Evolutionary conservation across 2,329 filamentous ascomycete species (phyloP), one percentile per base, ranked within the genome.

Genomic region (Fusarium multiceps): DNA sequence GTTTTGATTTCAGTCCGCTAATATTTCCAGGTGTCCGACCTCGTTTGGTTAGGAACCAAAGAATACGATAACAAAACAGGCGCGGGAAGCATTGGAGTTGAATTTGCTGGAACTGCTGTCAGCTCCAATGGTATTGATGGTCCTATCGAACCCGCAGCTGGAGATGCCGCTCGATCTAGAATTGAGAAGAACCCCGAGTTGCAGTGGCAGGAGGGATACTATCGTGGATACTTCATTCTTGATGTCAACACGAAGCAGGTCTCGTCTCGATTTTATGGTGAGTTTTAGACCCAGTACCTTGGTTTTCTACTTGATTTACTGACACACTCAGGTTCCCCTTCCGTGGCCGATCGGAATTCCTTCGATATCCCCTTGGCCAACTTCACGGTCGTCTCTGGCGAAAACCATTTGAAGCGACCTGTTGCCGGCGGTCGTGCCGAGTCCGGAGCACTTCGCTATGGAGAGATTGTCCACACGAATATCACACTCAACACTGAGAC

Each of bases 141-240:
- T 82, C 34, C 91, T 86, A 13, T 59, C 82, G 72, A 77, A 75
- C 69, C 79, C 86, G 34, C 81, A 83, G 68, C 68, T n/a, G 68
- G 66, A 6, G 27, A 72, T 3, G 57, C 57, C 6, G 32, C 68
- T 50, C 68, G 65, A 6, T 58, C 42, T 11, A 59, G 69, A 28
- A 45, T 67, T 75, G 75, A 45, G 79, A 83, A 71, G 23, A 93
- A 92, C 77, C 79, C 82, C 1, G 89, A 91, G 77, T 81, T 93
- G 48, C 89, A 92, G 74, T 93, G 90, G 91, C 88, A 90, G 71
- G 91, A 93, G 60, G 78, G 89, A 10, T 93, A 91, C 77, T 93
- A 93, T 78, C 85, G 91, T 20, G 92, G 91, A 2, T 93, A 93
- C 80, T 93, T 89, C 71, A 86, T 91, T 74, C 80, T 93, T 42